phyloP scores from a whole-genome alignment of 2,329 filamentous ascomycete genomes.

The Talaromyces amestolkiae region DNA sequence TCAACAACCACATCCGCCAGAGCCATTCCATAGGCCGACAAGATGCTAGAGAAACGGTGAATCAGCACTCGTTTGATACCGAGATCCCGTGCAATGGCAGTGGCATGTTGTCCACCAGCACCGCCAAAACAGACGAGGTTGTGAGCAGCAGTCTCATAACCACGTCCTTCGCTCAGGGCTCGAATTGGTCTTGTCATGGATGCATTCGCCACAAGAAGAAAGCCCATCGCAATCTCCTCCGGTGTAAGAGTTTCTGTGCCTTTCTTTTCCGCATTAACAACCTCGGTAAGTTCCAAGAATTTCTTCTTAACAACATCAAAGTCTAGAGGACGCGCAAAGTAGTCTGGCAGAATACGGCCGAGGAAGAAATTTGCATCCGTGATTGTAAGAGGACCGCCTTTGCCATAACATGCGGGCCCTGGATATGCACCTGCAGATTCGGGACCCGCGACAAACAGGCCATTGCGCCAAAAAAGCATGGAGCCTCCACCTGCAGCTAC shows the following conservation, averaged over 20 bases:
- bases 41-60: constrained; percentile 42
- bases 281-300: constrained; percentile 43
- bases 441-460: constrained; percentile 84
- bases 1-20: constrained; percentile 43
- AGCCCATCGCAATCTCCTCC: constrained; percentile 27
- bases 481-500: constrained; percentile 76
- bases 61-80: constrained; percentile 44
- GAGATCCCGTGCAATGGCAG: constrained; percentile 42
- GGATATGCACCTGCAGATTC: constrained; percentile 87
- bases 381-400: constrained; percentile 85
- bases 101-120: constrained; percentile 42
- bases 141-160: constrained; percentile 29
- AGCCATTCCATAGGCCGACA: constrained; percentile 48
- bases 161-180: constrained; percentile 28
- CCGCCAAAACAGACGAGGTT: constrained; percentile 33
- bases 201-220: constrained; percentile 27
- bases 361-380: constrained; percentile 89
- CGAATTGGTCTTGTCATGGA: constrained; percentile 28
- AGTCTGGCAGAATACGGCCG: constrained; percentile 77
- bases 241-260: constrained; percentile 27
- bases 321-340: constrained; percentile 49
- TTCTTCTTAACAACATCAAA: constrained; percentile 41
- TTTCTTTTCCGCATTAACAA: constrained; percentile 42
- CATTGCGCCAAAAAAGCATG: constrained; percentile 75
- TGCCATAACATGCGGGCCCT: constrained; percentile 86